Percentiles rank a stretch among this genome's conserved stretches.
Conservation (phyloP, 306 rosid species). For the Inga laurina region DNA sequence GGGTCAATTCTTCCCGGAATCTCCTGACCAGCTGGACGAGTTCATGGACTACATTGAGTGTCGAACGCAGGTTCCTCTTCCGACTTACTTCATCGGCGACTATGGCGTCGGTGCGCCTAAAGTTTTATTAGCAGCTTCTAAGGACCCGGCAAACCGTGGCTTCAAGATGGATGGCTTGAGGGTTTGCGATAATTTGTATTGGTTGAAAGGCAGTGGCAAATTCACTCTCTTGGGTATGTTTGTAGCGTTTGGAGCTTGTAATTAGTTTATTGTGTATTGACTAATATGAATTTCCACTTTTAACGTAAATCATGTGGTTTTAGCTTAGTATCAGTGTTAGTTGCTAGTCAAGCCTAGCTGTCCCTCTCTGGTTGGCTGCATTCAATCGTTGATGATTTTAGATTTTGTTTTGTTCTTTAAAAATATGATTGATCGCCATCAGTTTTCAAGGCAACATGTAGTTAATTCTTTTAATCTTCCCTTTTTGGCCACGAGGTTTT, state of each 20-base stretch:
- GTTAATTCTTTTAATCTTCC: background rate
- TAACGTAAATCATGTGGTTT: background rate
- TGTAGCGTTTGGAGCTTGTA: background rate
- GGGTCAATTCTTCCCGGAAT: slow-evolving; percentile 93
- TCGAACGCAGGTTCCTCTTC: slow-evolving; percentile 66
- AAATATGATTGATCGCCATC: background rate
- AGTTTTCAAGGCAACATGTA: background rate
- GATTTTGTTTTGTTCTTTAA: background rate
- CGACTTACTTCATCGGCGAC: slow-evolving; percentile 91
- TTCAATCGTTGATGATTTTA: background rate
- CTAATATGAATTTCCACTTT: background rate
- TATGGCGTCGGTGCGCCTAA: slow-evolving; percentile 83
- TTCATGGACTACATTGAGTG: slow-evolving; percentile 64
- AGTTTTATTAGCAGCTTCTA: slow-evolving; percentile 59
- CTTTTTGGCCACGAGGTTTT: background rate
- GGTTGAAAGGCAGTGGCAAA: slow-evolving; percentile 98
- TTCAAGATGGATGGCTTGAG: slow-evolving; percentile 93
- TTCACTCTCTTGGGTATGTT: slow-evolving; percentile 67
- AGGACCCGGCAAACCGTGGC: slow-evolving; percentile 61
- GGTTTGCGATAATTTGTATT: slow-evolving; percentile 70
- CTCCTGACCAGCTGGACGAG: slow-evolving; percentile 66
- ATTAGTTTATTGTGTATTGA: background rate
- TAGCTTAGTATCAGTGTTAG: background rate
- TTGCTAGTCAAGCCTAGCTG: background rate
- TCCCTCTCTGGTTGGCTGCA: background rate